phyloP scores from a whole-genome alignment of 2,329 filamentous ascomycete species.

The Byssoonygena ceratinophila region DNA sequence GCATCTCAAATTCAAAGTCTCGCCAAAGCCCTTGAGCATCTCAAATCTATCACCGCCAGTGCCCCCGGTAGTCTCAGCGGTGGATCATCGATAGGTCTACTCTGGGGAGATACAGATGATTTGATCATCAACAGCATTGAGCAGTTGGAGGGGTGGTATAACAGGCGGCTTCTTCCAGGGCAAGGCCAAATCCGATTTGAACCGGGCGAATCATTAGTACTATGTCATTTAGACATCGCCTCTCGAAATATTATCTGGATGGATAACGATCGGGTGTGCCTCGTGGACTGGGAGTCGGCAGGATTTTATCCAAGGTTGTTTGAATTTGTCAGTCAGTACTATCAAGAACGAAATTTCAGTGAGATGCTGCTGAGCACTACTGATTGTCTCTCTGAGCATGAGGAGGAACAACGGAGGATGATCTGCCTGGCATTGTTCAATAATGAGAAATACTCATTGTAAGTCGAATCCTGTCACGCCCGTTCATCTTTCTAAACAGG shows the following conservation, averaged over 20 bases:
- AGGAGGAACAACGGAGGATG: neutral
- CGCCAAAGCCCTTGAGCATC: neutral
- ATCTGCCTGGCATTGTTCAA: neutral
- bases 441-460: constrained; percentile 3
- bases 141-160: neutral
- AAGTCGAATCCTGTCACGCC: neutral
- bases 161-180: neutral
- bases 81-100: neutral
- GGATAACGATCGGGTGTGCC: constrained; percentile 19
- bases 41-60: neutral
- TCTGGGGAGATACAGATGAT: neutral
- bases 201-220: constrained; percentile 17
- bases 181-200: neutral
- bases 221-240: constrained; percentile 23
- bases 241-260: constrained; percentile 22
- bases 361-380: neutral
- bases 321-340: constrained; percentile 17
- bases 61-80: neutral
- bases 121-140: neutral
- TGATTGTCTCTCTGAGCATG: neutral
- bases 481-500: neutral
- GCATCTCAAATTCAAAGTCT: constrained; percentile 1
- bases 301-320: constrained; percentile 21
- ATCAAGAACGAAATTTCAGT: constrained; percentile 2
- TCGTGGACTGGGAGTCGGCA: constrained; percentile 22